Evolutionary conservation across 768 basidiomycete species (phyloP).

Genomic region (Boletus coccyginus): DNA sequence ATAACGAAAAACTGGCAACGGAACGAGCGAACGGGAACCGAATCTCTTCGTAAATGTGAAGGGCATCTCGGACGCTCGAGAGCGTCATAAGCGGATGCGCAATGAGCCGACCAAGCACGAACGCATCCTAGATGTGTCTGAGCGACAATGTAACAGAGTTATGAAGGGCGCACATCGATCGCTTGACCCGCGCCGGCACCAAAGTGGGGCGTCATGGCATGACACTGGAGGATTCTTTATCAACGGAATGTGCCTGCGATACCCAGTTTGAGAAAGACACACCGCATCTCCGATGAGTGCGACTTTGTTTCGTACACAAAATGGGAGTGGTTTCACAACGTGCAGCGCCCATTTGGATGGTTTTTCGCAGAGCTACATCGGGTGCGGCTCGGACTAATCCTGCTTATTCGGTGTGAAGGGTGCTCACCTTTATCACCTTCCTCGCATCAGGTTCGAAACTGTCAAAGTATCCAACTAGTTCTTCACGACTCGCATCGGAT

Average conservation of each 20-base stretch:
- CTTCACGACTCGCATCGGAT: conserved; percentile 29
- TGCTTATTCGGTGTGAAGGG: background rate
- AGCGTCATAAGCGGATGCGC: conserved; percentile 18
- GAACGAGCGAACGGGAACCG: conserved; percentile 15
- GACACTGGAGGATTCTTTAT: conserved; percentile 6
- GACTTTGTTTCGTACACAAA: conserved; percentile 38
- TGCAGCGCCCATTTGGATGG: conserved; percentile 46
- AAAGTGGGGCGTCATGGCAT: conserved; percentile 26
- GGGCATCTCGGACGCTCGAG: background rate
- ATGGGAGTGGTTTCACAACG: conserved; percentile 38
- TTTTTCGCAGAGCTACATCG: conserved; percentile 32
- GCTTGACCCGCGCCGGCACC: conserved; percentile 28
- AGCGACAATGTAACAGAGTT: background rate
- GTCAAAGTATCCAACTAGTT: conserved; percentile 30
- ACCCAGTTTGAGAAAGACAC: background rate
- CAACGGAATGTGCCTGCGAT: background rate
- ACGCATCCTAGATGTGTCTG: conserved; percentile 13
- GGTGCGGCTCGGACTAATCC: background rate
- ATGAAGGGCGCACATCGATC: conserved; percentile 16
- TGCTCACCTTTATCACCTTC: conserved; percentile 27
- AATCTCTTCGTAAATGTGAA: conserved; percentile 11
- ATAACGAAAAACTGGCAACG: conserved; percentile 16
- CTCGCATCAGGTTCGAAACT: conserved; percentile 39
- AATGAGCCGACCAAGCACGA: conserved; percentile 22
- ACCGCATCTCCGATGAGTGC: conserved; percentile 53